Evolutionary conservation across 768 basidiomycete species (phyloP).

Genomic region (Russula olivacea): DNA sequence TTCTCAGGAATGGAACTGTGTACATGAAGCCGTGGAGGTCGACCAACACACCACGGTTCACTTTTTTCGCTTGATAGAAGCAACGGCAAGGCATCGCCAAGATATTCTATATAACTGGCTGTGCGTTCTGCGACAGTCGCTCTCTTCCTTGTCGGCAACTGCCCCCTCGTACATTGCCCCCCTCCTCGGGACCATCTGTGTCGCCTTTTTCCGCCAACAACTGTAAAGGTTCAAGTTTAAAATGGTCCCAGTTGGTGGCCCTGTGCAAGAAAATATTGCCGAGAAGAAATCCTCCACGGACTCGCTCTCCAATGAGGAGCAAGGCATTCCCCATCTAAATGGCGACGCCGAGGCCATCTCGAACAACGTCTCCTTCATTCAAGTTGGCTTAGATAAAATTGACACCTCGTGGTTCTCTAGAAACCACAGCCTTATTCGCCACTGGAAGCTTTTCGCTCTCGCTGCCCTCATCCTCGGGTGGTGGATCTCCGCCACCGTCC

Average conservation of each 20-base stretch:
- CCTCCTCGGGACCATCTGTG: background rate
- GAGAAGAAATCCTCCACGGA: constrained; percentile 17
- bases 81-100: background rate
- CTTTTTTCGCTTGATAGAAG: background rate
- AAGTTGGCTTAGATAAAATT: constrained; percentile 17
- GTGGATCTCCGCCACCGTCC: constrained; percentile 76
- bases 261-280: background rate
- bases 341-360: constrained; percentile 18
- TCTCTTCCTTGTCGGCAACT: background rate
- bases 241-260: background rate
- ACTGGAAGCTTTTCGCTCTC: constrained; percentile 42
- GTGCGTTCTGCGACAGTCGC: background rate
- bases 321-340: background rate
- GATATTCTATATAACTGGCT: background rate
- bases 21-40: background rate
- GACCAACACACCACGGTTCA: background rate
- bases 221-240: constrained; percentile 6
- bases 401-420: constrained; percentile 24
- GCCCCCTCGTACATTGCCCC: background rate
- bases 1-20: background rate
- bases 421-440: constrained; percentile 25
- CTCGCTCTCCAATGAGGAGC: constrained; percentile 30
- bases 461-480: constrained; percentile 68
- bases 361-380: background rate
- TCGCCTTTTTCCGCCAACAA: background rate